Base-by-base conservation (phyloP, 2,329 filamentous ascomycete genomes). In the Oidium heveae region DNA sequence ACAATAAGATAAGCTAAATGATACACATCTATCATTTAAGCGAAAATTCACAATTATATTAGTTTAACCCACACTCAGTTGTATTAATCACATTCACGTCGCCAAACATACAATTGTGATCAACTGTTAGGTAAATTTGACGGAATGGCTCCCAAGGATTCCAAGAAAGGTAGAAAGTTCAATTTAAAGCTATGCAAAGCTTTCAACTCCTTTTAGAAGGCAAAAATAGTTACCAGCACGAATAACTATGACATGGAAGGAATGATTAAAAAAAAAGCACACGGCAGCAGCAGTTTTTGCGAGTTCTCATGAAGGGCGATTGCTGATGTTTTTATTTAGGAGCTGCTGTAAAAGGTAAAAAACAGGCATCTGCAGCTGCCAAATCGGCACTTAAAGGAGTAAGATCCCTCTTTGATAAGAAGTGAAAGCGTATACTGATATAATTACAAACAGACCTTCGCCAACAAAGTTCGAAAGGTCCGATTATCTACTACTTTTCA, bases 311-410 rank as follows among this genome's bases (percentile, higher is more conserved):
- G 63, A 72, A 79, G 77, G 72, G 78, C 78, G 77, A 80, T 79
- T 82, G 78, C 77, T 82, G 77, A 81, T 81, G 75, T 72, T 67
- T 71, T 65, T 71, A 70, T 63, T 67, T 67, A 80, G 77, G 73
- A 71, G 71, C 69, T 64, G 69, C 71, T 66, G 68, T 67, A 59
- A 71, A 71, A 66, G 71, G 73, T 63, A 79, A 78, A 72, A 91
- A 91, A 79, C 82, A 94, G 80, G 91, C 91, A 74, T 83, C 81
- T 67, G 81, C 82, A 69, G 91, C 91, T 70, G 85, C 91, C 67
- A 96, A 98, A 80, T 85, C 91, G 71, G 84, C 87, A 68, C 82
- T 96, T 67, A 86, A 86, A 75, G 89, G 88, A 72, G 86, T 94
- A 87, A 76, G 86, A 82, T 49, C n/a, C 54, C 9, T 65, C 64